Percentiles rank a stretch among this genome's conserved stretches.
phyloP scores from a whole-genome alignment of 169 alveolate genomes.

The Cryptosporidium viatorum region DNA sequence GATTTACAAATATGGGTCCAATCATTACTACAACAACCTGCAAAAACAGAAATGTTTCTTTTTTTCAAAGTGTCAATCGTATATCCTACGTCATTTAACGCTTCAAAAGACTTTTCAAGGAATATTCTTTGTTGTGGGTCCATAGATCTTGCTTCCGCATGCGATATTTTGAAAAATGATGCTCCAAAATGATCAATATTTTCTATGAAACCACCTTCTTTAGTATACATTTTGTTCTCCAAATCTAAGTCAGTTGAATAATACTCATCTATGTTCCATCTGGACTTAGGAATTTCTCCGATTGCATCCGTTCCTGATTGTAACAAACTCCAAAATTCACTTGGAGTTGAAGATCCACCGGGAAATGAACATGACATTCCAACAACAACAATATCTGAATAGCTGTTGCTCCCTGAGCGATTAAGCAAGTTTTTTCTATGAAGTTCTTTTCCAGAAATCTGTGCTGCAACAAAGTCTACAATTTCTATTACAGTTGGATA shows the following conservation, averaged over 20 bases:
- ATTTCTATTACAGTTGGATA: constrained; percentile 82
- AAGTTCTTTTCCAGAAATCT: constrained; percentile 39
- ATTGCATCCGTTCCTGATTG: constrained; percentile 79
- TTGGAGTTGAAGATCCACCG: constrained; percentile 80
- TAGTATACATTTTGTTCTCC: constrained; percentile 83
- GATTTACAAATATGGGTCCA: constrained; percentile 79
- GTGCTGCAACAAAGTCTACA: constrained; percentile 78
- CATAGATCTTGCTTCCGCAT: constrained; percentile 84
- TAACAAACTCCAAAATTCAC: constrained; percentile 79
- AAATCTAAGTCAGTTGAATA: constrained; percentile 82
- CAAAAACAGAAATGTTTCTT: constrained; percentile 80
- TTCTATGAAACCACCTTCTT: constrained; percentile 85
- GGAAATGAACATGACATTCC: constrained; percentile 83
- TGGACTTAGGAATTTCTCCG: constrained; percentile 79
- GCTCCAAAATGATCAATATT: constrained; percentile 83
- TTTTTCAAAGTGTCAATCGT: constrained; percentile 75
- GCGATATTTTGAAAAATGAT: constrained; percentile 78
- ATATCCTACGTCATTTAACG: constrained; percentile 80
- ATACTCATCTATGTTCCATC: constrained; percentile 86
- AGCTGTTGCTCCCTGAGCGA: constrained; percentile 23
- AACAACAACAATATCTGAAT: constrained; percentile 74
- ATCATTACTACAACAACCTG: constrained; percentile 83
- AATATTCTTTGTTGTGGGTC: constrained; percentile 87
- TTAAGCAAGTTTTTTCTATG: neutral
- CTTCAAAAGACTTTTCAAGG: constrained; percentile 81